Base-by-base conservation (phyloP, 176 grass and related monocot genomes). In the Bothriochloa decipiens region DNA sequence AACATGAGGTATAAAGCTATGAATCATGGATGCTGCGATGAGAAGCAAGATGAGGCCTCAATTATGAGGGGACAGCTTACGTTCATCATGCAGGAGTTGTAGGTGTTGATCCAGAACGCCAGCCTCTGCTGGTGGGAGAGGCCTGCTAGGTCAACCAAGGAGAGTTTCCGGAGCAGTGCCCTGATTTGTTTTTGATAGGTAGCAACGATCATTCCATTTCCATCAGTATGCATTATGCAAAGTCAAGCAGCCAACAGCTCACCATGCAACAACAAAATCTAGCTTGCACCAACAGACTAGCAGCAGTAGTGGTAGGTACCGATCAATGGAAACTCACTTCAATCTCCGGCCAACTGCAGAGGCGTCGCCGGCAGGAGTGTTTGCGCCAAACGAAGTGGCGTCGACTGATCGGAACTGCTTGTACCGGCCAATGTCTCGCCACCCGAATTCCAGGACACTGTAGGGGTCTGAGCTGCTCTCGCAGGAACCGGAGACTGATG, bases 101-200 rank as follows among this genome's bases (percentile, higher is more conserved):
- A 97, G 83, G 88, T 91, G 86, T 94, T 97, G 82, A 94, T 94
- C 92, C 92, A 97, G 79, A 94, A 97, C 46, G 91, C 94, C 63
- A 97, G 61, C 74, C 82, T 92, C 77, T 92, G 92, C 73, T 91
- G 90, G 81, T 94, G 90, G 26, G 87, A 89, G 68, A 97, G 86
- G 40, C 74, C 64, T 47, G 78, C 79, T 79, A 90, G 83, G 53
- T 94, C 83, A 84, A 89, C 90, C 41, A 64, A 81, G 17, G 88
- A 82, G 29, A 97, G 88, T 58, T 89, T 87, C 85, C 49, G 82
- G 3, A 94, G 77, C 68, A 97, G 85, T 23, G 25, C 37, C 86
- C 92, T 97, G 77, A 47, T 72, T 23, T 42, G 41, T 72, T 46
- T 71, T 72, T 73, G 68, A 23, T 74, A 80, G 58, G 43, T 37